Evolutionary conservation across 805 yeast species (phyloP), one percentile per base, ranked within the genome.

Genomic region (Dipodascus geniculatus): DNA sequence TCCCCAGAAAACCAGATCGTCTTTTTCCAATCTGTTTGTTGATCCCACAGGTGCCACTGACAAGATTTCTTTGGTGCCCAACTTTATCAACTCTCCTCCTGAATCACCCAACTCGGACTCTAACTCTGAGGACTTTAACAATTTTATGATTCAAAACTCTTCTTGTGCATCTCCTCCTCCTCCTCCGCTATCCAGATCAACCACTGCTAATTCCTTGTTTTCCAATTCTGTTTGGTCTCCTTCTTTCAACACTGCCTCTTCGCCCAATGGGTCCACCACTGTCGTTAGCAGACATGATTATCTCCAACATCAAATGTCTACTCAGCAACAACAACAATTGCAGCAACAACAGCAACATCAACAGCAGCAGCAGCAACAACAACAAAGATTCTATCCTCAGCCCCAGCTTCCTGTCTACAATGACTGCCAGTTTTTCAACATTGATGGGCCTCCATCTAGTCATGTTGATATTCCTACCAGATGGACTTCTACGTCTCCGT

Each of bases 151-250:
- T n/a, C 17, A 38, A 14, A 38, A 38, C 20, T 48, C 20, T 23
- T 48, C 51, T 14, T 9, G 22, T 16, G 38, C 52, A n/a, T 52
- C 55, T 19, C 31, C 55, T 3, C 50, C 51, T 28, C 35, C 56
- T 50, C 17, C 54, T 4, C 31, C 58, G 9, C 54, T 59, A 49
- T 28, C 57, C 6, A 38, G 58, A 23, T 54, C 57, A 31, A 44
- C 33, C 57, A 61, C 56, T 55, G 51, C 57, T 49, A 42, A 51
- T 48, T 50, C 58, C 49, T 51, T 63, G 23, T 54, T 63, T 47
- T 59, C 60, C 49, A 60, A 57, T 42, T 57, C 60, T 56, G 63
- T 58, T 2, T 55, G 61, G 31, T 23, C 55, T 33, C 55, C 55
- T 54, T 42, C 60, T 60, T 35, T 53, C 55, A 20, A 62, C 55